Evolutionary conservation across 257 asterid species (phyloP).

Genomic region (Linaria vulgaris): DNA sequence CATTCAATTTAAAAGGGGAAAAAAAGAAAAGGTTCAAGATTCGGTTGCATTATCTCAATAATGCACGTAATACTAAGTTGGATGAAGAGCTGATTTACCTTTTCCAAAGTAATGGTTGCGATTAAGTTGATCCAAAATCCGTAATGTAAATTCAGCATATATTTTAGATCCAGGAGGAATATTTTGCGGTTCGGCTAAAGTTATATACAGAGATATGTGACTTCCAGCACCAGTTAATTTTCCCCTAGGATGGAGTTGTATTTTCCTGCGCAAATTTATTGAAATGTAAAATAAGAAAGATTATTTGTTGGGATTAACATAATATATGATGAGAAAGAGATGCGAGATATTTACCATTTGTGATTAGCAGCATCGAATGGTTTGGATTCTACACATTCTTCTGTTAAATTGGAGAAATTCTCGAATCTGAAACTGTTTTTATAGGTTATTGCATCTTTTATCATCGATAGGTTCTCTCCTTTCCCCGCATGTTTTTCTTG

Average conservation of each 20-base stretch:
- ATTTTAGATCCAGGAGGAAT: slow-evolving; percentile 39
- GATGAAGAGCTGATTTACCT: slow-evolving; percentile 33
- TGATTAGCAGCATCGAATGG: slow-evolving; percentile 51
- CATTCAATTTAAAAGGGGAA: slow-evolving; percentile 29
- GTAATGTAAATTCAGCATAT: slow-evolving; percentile 55
- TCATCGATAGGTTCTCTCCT: slow-evolving; percentile 57
- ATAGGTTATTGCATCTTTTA: slow-evolving; percentile 46
- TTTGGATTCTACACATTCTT: slow-evolving; percentile 43
- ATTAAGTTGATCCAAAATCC: slow-evolving; percentile 49
- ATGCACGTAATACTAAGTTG: neutral
- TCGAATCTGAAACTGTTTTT: slow-evolving; percentile 47
- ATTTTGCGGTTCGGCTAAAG: slow-evolving; percentile 51
- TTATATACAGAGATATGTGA: slow-evolving; percentile 52
- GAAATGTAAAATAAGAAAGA: neutral
- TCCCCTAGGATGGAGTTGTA: slow-evolving; percentile 58
- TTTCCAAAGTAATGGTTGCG: slow-evolving; percentile 40
- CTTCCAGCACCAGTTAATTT: slow-evolving; percentile 53
- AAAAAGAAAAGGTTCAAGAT: neutral
- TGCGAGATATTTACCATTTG: slow-evolving; percentile 41
- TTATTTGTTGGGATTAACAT: neutral
- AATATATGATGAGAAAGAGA: neutral
- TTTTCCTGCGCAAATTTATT: slow-evolving; percentile 58
- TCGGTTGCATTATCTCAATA: slow-evolving; percentile 6
- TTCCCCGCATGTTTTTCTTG: slow-evolving; percentile 38
- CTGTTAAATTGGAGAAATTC: slow-evolving; percentile 30